Percentiles rank a stretch among this genome's conserved stretches.
These are phyloP conservation scores for Daedalea quercina DNA, from an alignment of 768 basidiomycete genomes.

Conservation along the genomic window DNA sequence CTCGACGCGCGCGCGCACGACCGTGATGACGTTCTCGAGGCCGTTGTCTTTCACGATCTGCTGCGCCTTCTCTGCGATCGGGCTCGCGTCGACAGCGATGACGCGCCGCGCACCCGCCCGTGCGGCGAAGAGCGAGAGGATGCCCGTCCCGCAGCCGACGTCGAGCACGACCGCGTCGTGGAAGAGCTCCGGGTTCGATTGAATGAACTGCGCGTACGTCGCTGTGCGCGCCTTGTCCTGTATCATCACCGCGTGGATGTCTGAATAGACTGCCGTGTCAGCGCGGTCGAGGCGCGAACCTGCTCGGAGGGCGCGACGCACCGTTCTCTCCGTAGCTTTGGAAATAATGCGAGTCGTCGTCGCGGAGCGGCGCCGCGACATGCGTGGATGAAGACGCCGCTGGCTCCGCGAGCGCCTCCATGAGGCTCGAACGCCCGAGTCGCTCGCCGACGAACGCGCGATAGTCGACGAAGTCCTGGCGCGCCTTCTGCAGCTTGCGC, in stretches of 20 bases:
- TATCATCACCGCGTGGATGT: slow-evolving; percentile 96
- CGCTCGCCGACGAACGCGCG: slow-evolving; percentile 47
- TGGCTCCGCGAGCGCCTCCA: slow-evolving; percentile 35
- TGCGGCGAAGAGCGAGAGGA: slow-evolving; percentile 86
- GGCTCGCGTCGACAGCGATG: slow-evolving; percentile 87
- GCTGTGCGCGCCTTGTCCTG: slow-evolving; percentile 92
- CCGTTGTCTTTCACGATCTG: slow-evolving; percentile 43
- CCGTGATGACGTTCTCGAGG: slow-evolving; percentile 68
- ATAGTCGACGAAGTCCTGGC: slow-evolving; percentile 58
- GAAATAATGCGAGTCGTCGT: slow-evolving; percentile 95
- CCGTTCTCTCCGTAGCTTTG: slow-evolving; percentile 86
- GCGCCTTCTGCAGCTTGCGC: slow-evolving; percentile 50
- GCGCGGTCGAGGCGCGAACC: no score
- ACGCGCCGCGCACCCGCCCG: slow-evolving; percentile 85
- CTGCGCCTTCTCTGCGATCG: slow-evolving; percentile 46
- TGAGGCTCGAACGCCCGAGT: slow-evolving; percentile 39
- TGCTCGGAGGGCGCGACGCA: slow-evolving; percentile 26
- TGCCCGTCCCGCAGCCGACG: slow-evolving; percentile 94
- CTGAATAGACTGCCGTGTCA: slow-evolving; percentile 38
- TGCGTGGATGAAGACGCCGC: slow-evolving; percentile 16
- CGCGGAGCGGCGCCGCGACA: slow-evolving; percentile 35
- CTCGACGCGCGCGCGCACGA: slow-evolving; percentile 89
- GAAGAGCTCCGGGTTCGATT: slow-evolving; percentile 76
- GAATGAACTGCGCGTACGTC: slow-evolving; percentile 87
- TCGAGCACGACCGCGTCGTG: slow-evolving; percentile 84